Conservation (phyloP, 2,329 filamentous ascomycete species). For the Pseudovirgaria hyperparasitica region DNA sequence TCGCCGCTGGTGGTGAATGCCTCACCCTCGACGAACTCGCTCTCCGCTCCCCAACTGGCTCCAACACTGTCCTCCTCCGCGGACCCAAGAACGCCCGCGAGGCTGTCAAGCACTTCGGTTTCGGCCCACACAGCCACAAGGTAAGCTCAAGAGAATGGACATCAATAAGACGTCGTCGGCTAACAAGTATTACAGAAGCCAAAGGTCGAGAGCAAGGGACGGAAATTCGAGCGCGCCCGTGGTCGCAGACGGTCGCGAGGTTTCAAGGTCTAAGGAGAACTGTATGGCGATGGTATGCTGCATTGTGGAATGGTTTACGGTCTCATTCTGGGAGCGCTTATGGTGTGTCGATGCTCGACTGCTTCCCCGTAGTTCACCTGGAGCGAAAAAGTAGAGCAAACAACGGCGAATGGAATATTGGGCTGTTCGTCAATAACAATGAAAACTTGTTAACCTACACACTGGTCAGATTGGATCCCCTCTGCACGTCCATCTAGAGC, state of each 20-base stretch:
- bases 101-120: constrained; percentile 98
- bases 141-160: constrained; percentile 33
- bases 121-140: constrained; percentile 97
- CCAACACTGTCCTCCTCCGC: constrained; percentile 93
- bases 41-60: constrained; percentile 84
- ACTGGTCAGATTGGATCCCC: too few relatives aligned
- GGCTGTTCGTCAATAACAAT: too few relatives aligned
- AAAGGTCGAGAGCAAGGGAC: constrained; percentile 93
- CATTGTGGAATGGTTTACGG: too few relatives aligned
- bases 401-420: too few relatives aligned
- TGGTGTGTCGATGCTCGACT: too few relatives aligned
- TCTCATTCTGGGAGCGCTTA: too few relatives aligned
- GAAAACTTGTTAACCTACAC: too few relatives aligned
- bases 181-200: constrained; percentile 56
- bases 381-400: too few relatives aligned
- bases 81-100: constrained; percentile 97
- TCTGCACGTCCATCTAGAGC: too few relatives aligned
- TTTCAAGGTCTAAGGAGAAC: constrained; percentile 88
- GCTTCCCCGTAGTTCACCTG: too few relatives aligned
- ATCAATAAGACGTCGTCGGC: constrained; percentile 8
- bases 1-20: constrained; percentile 86
- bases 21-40: constrained; percentile 97
- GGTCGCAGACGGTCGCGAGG: constrained; percentile 95
- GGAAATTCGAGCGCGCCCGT: constrained; percentile 99
- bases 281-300: constrained; percentile 14